A percentile compares a stretch with the other conserved stretches of the same genome.
Conservation (phyloP, 768 basidiomycete genomes). For the Rhizopogon roseolus region DNA sequence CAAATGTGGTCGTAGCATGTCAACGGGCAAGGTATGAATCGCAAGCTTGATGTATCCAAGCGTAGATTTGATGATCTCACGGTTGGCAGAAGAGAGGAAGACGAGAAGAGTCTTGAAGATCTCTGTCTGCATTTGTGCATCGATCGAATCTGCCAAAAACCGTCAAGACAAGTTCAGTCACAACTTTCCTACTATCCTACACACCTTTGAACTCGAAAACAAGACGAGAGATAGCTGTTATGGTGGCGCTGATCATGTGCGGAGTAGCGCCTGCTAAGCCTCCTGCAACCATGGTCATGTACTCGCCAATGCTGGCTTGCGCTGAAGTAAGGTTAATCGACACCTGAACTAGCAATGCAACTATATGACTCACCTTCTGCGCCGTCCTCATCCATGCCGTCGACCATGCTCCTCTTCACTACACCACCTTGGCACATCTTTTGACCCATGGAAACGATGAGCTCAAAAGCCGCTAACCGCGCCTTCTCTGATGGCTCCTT, state of each 20-base stretch:
- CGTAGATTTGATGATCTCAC: constrained; percentile 96
- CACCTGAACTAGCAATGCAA: constrained; percentile 2
- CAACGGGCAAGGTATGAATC: constrained; percentile 75
- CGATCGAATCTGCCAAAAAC: constrained; percentile 52
- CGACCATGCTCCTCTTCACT: constrained; percentile 70
- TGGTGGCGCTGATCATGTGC: constrained; percentile 97
- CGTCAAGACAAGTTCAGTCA: background rate
- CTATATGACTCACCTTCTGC: constrained; percentile 31
- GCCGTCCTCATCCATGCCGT: constrained; percentile 78
- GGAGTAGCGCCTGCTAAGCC: constrained; percentile 90
- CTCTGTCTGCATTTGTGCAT: constrained; percentile 70
- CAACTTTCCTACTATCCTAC: background rate
- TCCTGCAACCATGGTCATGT: constrained; percentile 94
- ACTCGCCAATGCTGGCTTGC: constrained; percentile 80
- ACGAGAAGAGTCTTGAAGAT: constrained; percentile 83
- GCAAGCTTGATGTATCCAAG: constrained; percentile 93
- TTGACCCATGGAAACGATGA: constrained; percentile 85
- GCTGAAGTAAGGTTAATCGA: constrained; percentile 32
- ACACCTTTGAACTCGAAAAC: constrained; percentile 95
- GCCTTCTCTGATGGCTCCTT: constrained; percentile 97
- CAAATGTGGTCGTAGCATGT: constrained; percentile 75
- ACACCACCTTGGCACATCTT: constrained; percentile 89
- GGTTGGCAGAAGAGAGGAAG: constrained; percentile 89
- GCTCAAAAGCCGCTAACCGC: constrained; percentile 82
- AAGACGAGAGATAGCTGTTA: constrained; percentile 89